Evolutionary conservation across 179 eudicot genomes (phyloP).

Genomic region (Drosera spatulata): DNA sequence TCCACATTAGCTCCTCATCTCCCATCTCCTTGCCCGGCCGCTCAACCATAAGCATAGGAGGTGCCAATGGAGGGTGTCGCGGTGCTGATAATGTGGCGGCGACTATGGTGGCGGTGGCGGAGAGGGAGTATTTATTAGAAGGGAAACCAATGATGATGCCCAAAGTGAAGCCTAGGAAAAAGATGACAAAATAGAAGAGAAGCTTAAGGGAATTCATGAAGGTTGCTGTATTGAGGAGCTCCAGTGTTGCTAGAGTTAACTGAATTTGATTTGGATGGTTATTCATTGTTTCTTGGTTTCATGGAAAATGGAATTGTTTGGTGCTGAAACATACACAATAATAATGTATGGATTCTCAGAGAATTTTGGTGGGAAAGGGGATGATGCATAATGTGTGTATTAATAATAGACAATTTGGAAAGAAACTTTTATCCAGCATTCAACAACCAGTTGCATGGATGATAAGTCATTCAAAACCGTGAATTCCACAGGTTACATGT

Average conservation of each 20-base stretch:
- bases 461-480: too few relatives aligned
- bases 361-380: not conserved
- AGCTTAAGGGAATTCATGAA: slow-evolving; percentile 16
- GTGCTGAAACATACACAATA: not conserved
- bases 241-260: slow-evolving; percentile 2
- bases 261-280: not conserved
- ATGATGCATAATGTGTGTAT: not conserved
- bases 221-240: slow-evolving; percentile 3
- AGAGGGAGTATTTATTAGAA: slow-evolving; percentile 12
- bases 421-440: not conserved
- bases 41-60: too few relatives aligned
- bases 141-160: slow-evolving; percentile 25
- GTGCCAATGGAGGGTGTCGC: not conserved
- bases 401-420: not conserved
- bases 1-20: slow-evolving; percentile 9
- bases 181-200: slow-evolving; percentile 13
- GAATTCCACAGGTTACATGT: too few relatives aligned
- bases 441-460: too few relatives aligned
- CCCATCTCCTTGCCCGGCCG: not conserved
- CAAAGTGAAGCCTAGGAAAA: slow-evolving; percentile 25
- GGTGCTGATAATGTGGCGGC: not conserved
- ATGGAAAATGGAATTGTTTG: not conserved
- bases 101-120: too few relatives aligned
- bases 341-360: not conserved
- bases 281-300: not conserved